Evolutionary conservation across 148 eudicot genomes (phyloP).

Genomic region (Selenicereus undatus): DNA sequence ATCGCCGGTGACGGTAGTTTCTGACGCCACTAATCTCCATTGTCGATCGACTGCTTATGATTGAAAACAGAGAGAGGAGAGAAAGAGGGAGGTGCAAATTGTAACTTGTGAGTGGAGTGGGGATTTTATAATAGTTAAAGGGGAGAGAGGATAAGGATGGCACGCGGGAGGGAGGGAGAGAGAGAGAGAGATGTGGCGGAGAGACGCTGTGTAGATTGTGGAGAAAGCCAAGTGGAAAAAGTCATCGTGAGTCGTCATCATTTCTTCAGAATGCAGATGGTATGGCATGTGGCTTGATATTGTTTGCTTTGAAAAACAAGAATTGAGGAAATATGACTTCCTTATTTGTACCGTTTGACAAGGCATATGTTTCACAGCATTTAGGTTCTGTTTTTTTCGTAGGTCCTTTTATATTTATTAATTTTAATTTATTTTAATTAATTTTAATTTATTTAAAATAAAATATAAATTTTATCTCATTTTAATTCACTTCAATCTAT

Average conservation of each 20-base stretch:
- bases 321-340: background rate
- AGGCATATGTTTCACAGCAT: no score
- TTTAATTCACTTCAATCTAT: no score
- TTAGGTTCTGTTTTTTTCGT: no score
- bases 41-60: background rate
- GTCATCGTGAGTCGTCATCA: background rate
- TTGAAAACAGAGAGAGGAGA: background rate
- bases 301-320: background rate
- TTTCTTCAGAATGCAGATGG: background rate
- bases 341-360: no score
- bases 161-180: background rate
- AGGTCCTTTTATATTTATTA: no score
- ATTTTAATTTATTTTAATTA: no score
- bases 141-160: background rate
- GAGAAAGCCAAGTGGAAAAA: background rate
- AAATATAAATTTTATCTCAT: no score
- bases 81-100: background rate
- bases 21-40: slow-evolving; percentile 39
- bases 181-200: background rate
- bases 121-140: background rate
- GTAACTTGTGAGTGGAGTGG: background rate
- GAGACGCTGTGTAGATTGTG: background rate
- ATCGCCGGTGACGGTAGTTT: slow-evolving; percentile 37
- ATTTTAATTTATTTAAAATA: no score
- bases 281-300: background rate